These are phyloP conservation scores for Yarrowia sp. DNA, from an alignment of 805 yeast species.

Conservation along the genomic window DNA sequence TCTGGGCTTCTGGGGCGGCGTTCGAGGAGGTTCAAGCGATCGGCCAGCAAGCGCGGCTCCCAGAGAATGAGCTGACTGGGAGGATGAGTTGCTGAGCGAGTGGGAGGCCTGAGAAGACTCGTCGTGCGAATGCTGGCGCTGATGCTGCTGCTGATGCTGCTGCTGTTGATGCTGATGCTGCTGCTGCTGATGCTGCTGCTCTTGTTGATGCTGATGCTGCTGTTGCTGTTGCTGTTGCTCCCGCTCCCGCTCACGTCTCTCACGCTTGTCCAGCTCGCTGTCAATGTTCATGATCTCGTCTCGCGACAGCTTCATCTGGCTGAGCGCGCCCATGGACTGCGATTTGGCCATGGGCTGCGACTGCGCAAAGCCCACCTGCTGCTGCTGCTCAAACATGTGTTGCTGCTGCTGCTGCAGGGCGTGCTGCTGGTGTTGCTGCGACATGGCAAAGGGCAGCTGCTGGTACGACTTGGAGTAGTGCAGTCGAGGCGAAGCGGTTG, in stretches of 20 bases:
- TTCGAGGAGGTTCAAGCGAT: constrained; percentile 33
- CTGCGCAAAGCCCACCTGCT: constrained; percentile 5
- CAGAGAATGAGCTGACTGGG: neutral
- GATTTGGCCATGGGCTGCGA: constrained; percentile 24
- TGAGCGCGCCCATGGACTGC: constrained; percentile 22
- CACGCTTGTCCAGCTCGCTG: constrained; percentile 2
- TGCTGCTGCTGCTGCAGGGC: neutral
- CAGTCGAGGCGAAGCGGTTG: neutral
- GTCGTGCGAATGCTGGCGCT: neutral
- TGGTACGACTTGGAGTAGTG: constrained; percentile 20
- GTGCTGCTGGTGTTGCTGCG: constrained; percentile 2
- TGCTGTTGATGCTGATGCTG: neutral
- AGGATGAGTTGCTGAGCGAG: neutral
- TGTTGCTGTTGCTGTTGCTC: neutral
- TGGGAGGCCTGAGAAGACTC: neutral
- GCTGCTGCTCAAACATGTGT: neutral
- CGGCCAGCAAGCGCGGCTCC: neutral
- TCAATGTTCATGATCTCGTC: constrained; percentile 17
- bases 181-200: neutral
- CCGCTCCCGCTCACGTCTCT: neutral
- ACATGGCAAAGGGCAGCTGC: neutral
- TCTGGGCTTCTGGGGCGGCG: constrained; percentile 34
- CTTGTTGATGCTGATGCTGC: constrained; percentile 32
- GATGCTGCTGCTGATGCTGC: neutral
- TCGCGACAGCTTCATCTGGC: constrained; percentile 5